phyloP scores from a whole-genome alignment of 2,329 filamentous ascomycete genomes.

The Huntiella bhutanensis region DNA sequence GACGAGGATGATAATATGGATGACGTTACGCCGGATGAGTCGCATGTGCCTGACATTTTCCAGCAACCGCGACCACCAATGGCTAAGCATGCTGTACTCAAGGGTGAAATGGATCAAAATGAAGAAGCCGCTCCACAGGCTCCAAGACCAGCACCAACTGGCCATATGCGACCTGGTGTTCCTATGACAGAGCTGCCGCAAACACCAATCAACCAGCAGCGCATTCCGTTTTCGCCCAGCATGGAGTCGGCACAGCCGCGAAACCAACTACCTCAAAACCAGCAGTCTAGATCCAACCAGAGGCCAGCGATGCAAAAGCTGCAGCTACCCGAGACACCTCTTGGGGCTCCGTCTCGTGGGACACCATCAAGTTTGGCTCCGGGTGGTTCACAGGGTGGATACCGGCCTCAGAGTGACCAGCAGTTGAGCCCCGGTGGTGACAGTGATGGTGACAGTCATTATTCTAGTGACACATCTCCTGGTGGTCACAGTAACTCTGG shows the following conservation, averaged over 20 bases:
- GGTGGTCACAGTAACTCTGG: no score
- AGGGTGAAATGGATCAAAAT: not conserved
- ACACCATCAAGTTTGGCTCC: not conserved
- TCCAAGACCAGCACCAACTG: not conserved
- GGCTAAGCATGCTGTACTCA: conserved; percentile 1
- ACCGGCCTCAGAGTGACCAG: not conserved
- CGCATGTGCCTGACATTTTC: not conserved
- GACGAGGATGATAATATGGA: not conserved
- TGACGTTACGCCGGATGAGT: not conserved
- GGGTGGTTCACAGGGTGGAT: not conserved
- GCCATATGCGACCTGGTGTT: not conserved
- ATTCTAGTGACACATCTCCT: not conserved
- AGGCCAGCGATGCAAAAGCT: not conserved
- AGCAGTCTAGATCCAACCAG: not conserved
- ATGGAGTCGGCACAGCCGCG: conserved; percentile 1
- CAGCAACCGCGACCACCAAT: not conserved
- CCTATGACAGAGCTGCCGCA: not conserved
- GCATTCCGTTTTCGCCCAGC: conserved; percentile 5
- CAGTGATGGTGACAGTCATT: not conserved
- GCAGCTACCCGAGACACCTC: not conserved
- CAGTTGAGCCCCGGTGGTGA: not conserved
- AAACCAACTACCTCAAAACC: not conserved
- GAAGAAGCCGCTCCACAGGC: not conserved
- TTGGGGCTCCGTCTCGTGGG: not conserved
- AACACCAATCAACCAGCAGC: conserved; percentile 8